phyloP scores from a whole-genome alignment of 2,329 filamentous ascomycete genomes.

The Ambrosiella beaveri region DNA sequence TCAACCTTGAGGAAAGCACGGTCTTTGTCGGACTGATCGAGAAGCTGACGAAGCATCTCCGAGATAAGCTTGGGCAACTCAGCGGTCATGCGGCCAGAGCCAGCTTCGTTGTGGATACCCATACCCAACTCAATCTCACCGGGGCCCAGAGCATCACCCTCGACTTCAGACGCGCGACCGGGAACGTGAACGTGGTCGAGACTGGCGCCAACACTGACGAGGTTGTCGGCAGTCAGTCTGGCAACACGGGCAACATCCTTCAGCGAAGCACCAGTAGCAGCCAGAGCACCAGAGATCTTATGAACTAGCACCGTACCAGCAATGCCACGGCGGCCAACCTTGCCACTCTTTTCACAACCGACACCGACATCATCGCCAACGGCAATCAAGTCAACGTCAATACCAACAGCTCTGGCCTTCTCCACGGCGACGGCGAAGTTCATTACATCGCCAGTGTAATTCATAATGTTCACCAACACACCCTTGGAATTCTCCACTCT shows the following conservation, averaged over 20 bases:
- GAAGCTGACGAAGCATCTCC: slow-evolving; percentile 52
- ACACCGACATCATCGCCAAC: slow-evolving; percentile 88
- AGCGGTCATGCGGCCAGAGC: slow-evolving; percentile 34
- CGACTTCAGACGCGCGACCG: slow-evolving; percentile 37
- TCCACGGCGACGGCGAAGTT: slow-evolving; percentile 91
- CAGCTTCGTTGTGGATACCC: slow-evolving; percentile 61
- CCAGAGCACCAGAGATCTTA: slow-evolving; percentile 74
- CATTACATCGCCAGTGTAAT: slow-evolving; percentile 77
- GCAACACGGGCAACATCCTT: slow-evolving; percentile 59
- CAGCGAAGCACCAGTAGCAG: slow-evolving; percentile 49
- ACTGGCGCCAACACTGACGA: slow-evolving; percentile 73
- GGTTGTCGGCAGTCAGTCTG: slow-evolving; percentile 51
- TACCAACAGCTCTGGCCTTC: slow-evolving; percentile 66
- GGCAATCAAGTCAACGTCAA: slow-evolving; percentile 73
- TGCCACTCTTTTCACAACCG: slow-evolving; percentile 64
- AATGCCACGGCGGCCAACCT: slow-evolving; percentile 80
- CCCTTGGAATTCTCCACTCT: slow-evolving; percentile 56
- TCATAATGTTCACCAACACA: slow-evolving; percentile 85
- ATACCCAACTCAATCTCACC: slow-evolving; percentile 52
- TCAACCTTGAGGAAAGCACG: slow-evolving; percentile 51
- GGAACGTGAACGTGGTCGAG: slow-evolving; percentile 88
- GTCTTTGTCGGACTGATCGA: slow-evolving; percentile 48
- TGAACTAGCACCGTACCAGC: slow-evolving; percentile 82
- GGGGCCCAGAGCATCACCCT: slow-evolving; percentile 36
- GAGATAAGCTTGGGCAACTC: slow-evolving; percentile 36